Evolutionary conservation across 2,329 filamentous ascomycete species (phyloP).

Genomic region (Chaetothyriales sp.): DNA sequence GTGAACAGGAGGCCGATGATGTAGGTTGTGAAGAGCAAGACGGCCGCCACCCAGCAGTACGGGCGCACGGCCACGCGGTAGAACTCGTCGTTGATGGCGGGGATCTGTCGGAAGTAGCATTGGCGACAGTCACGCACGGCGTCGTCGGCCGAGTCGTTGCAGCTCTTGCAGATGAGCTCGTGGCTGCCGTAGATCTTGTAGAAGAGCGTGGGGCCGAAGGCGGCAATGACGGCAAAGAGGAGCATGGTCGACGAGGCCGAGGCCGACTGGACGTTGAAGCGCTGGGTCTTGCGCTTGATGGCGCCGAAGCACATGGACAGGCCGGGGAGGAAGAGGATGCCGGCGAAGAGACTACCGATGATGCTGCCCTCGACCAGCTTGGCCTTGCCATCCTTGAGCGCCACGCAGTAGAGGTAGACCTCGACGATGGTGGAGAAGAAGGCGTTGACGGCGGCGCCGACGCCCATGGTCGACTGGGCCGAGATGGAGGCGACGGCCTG

Average conservation of each 20-base stretch:
- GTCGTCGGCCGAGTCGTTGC: slow-evolving; percentile 44
- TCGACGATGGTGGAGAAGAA: slow-evolving; percentile 97
- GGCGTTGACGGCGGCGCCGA: slow-evolving; percentile 92
- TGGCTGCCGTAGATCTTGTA: slow-evolving; percentile 98
- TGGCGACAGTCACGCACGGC: slow-evolving; percentile 60
- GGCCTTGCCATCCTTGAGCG: slow-evolving; percentile 80
- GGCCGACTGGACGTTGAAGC: slow-evolving; percentile 92
- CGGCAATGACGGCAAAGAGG: slow-evolving; percentile 85
- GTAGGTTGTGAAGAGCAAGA: slow-evolving; percentile 81
- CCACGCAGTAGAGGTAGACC: slow-evolving; percentile 93
- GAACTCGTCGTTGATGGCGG: slow-evolving; percentile 73
- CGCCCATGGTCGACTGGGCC: slow-evolving; percentile 94
- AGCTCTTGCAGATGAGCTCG: slow-evolving; percentile 69
- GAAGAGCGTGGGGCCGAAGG: slow-evolving; percentile 90
- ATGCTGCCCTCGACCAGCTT: slow-evolving; percentile 92
- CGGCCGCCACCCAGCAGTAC: slow-evolving; percentile 79
- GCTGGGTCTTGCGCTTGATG: slow-evolving; percentile 92
- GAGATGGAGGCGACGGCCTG: slow-evolving; percentile 98
- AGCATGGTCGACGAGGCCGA: slow-evolving; percentile 97
- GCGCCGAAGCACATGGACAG: slow-evolving; percentile 98
- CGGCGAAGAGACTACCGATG: slow-evolving; percentile 93
- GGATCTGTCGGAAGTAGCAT: slow-evolving; percentile 84
- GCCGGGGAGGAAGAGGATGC: slow-evolving; percentile 85
- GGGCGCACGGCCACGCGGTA: slow-evolving; percentile 82
- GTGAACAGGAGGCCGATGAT: slow-evolving; percentile 92